Conservation (phyloP, 1,284 basidiomycete species). For the Ustilago shanxiensis region DNA sequence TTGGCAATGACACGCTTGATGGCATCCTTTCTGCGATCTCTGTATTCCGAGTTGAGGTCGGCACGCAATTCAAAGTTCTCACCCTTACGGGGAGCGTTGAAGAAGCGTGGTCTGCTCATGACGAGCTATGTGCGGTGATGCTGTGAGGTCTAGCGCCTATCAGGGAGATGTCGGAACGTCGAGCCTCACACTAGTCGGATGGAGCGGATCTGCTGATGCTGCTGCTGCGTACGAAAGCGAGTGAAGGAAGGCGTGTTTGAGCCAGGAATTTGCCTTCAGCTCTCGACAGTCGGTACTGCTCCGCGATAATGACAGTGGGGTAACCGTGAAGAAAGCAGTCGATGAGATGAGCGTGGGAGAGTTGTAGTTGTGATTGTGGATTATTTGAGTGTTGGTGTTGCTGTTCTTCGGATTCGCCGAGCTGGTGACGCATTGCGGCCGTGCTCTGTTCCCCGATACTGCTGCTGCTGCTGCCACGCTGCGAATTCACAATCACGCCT, state of each 20-base stretch:
- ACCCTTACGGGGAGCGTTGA: constrained; percentile 69
- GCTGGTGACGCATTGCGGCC: neutral
- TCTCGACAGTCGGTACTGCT: neutral
- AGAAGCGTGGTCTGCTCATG: constrained; percentile 69
- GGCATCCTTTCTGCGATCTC: constrained; percentile 95
- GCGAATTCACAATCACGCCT: too few species aligned
- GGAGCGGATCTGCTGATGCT: too few species aligned
- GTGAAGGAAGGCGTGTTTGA: neutral
- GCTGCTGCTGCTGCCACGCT: too few species aligned
- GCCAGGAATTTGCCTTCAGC: neutral
- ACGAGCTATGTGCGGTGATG: neutral
- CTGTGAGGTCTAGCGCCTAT: neutral
- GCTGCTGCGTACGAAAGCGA: neutral
- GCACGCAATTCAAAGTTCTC: constrained; percentile 67
- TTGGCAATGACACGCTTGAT: constrained; percentile 87
- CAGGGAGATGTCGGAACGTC: constrained; percentile 6
- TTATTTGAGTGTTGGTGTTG: constrained; percentile 12
- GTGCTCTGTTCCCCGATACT: too few species aligned
- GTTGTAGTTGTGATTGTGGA: too few species aligned
- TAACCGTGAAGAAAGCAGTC: neutral
- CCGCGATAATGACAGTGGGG: neutral
- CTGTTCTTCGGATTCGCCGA: constrained; percentile 29
- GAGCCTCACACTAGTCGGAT: neutral
- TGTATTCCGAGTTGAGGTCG: constrained; percentile 89
- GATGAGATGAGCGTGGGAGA: neutral